phyloP scores from a whole-genome alignment of 495 filamentous ascomycete species.

The Penicillium paxilli region DNA sequence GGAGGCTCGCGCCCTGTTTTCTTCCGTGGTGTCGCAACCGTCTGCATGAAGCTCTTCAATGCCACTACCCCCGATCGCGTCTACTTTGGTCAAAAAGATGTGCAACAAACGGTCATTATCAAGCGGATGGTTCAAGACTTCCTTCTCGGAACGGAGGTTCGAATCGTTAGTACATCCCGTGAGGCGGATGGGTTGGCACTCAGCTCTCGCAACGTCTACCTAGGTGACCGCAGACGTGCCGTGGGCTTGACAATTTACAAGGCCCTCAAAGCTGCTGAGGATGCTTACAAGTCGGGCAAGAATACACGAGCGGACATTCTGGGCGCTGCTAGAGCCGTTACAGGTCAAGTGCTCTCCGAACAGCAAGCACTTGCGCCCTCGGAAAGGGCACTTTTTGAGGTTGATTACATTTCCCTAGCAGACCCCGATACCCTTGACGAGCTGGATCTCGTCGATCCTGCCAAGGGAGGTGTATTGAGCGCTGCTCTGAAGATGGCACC shows the following conservation, averaged over 20 bases:
- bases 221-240: constrained; percentile 70
- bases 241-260: constrained; percentile 70
- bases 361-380: constrained; percentile 62
- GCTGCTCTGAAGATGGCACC: constrained; percentile 89
- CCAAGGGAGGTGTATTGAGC: constrained; percentile 78
- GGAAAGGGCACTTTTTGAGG: constrained; percentile 69
- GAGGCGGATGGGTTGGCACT: constrained; percentile 86
- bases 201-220: constrained; percentile 92
- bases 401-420: constrained; percentile 89
- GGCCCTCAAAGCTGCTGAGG: constrained; percentile 69
- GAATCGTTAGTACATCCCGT: constrained; percentile 71
- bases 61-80: constrained; percentile 82
- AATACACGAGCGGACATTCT: constrained; percentile 63
- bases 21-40: constrained; percentile 92
- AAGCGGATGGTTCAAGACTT: constrained; percentile 86
- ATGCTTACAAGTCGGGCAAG: constrained; percentile 59
- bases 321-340: constrained; percentile 59
- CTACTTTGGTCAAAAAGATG: constrained; percentile 98
- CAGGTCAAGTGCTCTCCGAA: constrained; percentile 49
- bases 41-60: constrained; percentile 97
- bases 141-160: constrained; percentile 72
- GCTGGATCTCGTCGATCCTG: constrained; percentile 62
- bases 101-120: constrained; percentile 93
- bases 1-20: constrained; percentile 89
- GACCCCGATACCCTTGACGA: constrained; percentile 81